A percentile compares a stretch with the other conserved stretches of the same genome.
Conservation (phyloP, 2,329 filamentous ascomycete genomes). For the Emergomyces pasteurianus region DNA sequence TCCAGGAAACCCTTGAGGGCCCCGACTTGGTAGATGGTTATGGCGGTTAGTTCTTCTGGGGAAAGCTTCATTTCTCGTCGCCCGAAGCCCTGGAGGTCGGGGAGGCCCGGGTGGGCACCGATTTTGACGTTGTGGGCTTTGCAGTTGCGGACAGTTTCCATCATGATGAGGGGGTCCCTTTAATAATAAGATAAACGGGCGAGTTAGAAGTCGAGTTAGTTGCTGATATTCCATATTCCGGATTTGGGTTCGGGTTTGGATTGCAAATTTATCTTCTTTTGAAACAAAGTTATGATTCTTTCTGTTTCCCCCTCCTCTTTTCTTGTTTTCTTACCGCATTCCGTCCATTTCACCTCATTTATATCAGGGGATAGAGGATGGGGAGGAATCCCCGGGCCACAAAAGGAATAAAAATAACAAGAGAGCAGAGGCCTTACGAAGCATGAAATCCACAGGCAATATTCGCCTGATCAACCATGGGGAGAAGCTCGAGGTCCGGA, state of each 20-base stretch:
- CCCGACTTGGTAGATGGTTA: constrained; percentile 52
- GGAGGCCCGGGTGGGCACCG: constrained; percentile 53
- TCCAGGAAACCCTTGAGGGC: constrained; percentile 49
- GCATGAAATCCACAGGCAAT: constrained; percentile 50
- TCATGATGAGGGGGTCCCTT: constrained; percentile 54
- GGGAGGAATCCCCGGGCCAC: background rate
- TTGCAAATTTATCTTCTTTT: background rate
- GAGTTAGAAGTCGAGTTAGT: background rate
- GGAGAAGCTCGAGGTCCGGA: constrained; percentile 49
- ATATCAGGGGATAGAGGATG: background rate
- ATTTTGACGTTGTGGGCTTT: constrained; percentile 45
- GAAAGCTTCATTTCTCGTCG: constrained; percentile 49
- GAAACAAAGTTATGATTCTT: background rate
- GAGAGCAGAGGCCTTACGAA: constrained; percentile 7
- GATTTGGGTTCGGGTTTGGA: background rate
- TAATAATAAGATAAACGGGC: background rate
- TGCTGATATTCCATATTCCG: background rate
- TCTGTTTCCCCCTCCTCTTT: background rate
- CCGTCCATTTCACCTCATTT: background rate
- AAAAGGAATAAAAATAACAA: background rate
- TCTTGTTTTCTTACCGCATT: background rate
- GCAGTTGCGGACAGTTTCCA: constrained; percentile 45
- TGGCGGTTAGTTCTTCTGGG: constrained; percentile 45
- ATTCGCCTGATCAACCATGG: constrained; percentile 50
- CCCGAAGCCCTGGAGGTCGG: constrained; percentile 55